Conservation (phyloP, 768 basidiomycete species). For the Mycena olivaceomarginata region DNA sequence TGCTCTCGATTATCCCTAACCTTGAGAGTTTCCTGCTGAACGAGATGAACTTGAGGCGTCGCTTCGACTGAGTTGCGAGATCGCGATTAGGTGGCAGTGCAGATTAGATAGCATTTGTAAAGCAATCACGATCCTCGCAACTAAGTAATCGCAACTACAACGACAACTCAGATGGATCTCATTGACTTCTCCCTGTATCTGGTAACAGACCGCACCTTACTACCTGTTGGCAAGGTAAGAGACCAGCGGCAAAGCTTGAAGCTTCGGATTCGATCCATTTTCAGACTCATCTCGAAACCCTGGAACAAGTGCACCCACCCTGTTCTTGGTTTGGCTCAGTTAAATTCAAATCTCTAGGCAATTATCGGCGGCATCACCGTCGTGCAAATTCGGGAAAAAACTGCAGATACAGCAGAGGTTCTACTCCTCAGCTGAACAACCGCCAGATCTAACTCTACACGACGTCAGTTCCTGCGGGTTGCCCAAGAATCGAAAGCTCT, state of each 20-base stretch:
- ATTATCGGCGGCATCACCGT: conserved; percentile 92
- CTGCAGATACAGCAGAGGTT: conserved; percentile 87
- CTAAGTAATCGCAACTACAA: too few species aligned
- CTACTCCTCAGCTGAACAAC: conserved; percentile 45
- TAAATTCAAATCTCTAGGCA: conserved; percentile 66
- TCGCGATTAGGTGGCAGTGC: too few species aligned
- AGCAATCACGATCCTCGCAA: too few species aligned
- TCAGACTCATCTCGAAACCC: conserved; percentile 81
- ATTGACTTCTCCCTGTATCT: conserved; percentile 88
- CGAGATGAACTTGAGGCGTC: background rate
- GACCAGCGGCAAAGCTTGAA: conserved; percentile 20
- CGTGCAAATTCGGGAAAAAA: conserved; percentile 94
- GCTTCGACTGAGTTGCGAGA: background rate
- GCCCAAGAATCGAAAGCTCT: conserved; percentile 82
- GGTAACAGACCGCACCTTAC: conserved; percentile 87
- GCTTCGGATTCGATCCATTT: conserved; percentile 18
- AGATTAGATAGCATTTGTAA: too few species aligned
- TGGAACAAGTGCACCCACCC: conserved; percentile 77
- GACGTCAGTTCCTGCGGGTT: conserved; percentile 82
- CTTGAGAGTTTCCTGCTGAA: background rate
- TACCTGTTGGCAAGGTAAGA: conserved; percentile 84
- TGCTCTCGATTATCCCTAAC: conserved; percentile 21
- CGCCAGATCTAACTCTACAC: conserved; percentile 4
- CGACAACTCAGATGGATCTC: conserved; percentile 23
- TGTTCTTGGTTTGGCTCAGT: conserved; percentile 17